phyloP scores from a whole-genome alignment of 352 stramenopile species.

The Globisporangium irregulare region DNA sequence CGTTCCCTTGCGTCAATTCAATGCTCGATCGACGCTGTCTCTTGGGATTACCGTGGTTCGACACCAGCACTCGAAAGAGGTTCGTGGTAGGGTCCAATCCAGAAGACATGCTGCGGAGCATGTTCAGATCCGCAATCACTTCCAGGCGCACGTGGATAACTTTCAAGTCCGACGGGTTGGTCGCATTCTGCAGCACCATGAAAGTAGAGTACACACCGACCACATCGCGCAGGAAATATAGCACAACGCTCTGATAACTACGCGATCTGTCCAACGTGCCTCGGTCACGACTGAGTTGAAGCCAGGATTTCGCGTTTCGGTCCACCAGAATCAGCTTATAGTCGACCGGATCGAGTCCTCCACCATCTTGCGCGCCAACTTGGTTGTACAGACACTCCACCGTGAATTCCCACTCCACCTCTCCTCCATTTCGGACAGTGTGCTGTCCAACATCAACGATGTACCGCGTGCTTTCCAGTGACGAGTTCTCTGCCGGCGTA shows the following conservation, averaged over 20 bases:
- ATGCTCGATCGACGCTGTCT: conserved; percentile 57
- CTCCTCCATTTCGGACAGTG: conserved; percentile 80
- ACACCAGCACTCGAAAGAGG: conserved; percentile 85
- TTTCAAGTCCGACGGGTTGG: conserved; percentile 81
- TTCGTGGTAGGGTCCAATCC: conserved; percentile 63
- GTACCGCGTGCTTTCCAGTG: conserved; percentile 78
- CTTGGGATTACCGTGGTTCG: conserved; percentile 61
- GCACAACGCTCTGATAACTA: conserved; percentile 81
- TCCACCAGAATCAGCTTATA: conserved; percentile 79
- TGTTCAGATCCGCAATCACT: conserved; percentile 85
- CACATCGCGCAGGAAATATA: conserved; percentile 78
- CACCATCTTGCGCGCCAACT: conserved; percentile 22
- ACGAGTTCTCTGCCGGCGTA: conserved; percentile 79
- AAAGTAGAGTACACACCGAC: conserved; percentile 86
- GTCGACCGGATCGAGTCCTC: conserved; percentile 56
- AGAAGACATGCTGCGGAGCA: conserved; percentile 76
- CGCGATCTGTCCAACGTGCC: conserved; percentile 67
- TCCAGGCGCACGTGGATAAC: conserved; percentile 85
- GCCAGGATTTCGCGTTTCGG: conserved; percentile 68
- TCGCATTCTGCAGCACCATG: conserved; percentile 81
- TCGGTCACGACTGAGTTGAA: conserved; percentile 77
- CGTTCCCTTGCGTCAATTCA: conserved; percentile 25
- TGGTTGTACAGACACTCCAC: conserved; percentile 73
- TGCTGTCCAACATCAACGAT: conserved; percentile 87
- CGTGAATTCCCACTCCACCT: conserved; percentile 89